These are phyloP conservation scores for Penicillium sp. DNA, from an alignment of 2,329 filamentous ascomycete species.

Conservation along the genomic window DNA sequence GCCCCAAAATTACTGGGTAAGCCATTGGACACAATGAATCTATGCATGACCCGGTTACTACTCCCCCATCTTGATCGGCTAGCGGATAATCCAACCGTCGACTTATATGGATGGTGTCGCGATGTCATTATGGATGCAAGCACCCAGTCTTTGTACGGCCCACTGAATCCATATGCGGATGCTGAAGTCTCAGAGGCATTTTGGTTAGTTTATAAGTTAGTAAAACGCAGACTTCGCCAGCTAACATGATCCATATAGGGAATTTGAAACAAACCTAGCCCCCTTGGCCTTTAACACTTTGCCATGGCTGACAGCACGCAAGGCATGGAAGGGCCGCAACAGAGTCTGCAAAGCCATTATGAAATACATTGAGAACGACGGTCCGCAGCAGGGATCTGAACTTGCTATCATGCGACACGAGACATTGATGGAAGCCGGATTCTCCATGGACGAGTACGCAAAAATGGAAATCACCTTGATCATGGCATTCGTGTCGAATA, in stretches of 20 bases:
- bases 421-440: conserved; percentile 10
- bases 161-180: conserved; percentile 29
- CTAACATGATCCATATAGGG: conserved; percentile 22
- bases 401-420: conserved; percentile 21
- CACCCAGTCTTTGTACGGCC: conserved; percentile 30
- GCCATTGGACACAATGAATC: conserved; percentile 28
- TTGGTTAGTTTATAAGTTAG: conserved; percentile 15
- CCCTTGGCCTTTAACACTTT: conserved; percentile 32
- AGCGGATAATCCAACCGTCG: conserved; percentile 8
- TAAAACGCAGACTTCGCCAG: neutral
- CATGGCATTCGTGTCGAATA: conserved; percentile 45
- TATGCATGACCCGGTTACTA: conserved; percentile 22
- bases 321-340: conserved; percentile 39
- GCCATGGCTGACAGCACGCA: conserved; percentile 40
- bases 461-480: conserved; percentile 29
- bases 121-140: conserved; percentile 29
- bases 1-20: conserved; percentile 23
- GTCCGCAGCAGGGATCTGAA: conserved; percentile 38
- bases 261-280: conserved; percentile 40
- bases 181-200: conserved; percentile 20
- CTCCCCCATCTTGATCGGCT: conserved; percentile 18
- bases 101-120: conserved; percentile 30
- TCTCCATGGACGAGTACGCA: conserved; percentile 24
- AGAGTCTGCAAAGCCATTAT: conserved; percentile 37
- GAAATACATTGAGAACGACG: conserved; percentile 42